Evolutionary conservation across 2,329 filamentous ascomycete genomes (phyloP), one percentile per base, ranked within the genome.

Genomic region (Didymella lethalis): DNA sequence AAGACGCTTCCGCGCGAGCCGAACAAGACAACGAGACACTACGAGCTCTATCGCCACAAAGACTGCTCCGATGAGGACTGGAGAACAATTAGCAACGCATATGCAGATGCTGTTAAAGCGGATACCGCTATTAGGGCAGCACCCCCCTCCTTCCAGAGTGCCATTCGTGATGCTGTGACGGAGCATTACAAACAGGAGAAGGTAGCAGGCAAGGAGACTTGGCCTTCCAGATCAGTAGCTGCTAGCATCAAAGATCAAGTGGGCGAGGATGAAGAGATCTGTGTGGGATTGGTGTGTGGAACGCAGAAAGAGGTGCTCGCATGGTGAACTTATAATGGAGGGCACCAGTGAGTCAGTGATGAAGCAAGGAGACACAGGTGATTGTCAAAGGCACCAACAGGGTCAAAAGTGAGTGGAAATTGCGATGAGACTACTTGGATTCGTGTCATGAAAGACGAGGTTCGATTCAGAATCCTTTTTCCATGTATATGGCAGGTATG

Each of bases 1-100:
- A 57, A 52, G 29, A 6, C 18, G 2, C 6, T 57, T 11, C 43
- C 54, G 2, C 43, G 36, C 20, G 54, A 25, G 18, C 34, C 54
- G 8, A 25, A 51, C 20, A 51, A 36, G 28, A 52, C 48, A 8
- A 48, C n/a, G 1, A 48, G 43, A 10, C 54, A 57, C 28, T 40
- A 87, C 69, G 84, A 88, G 68, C 81, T 88, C 47, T 88, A 82
- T 77, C 80, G 84, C 54, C 84, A 87, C 79, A 85, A 84, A 65
- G 75, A 83, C 65, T 82, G 84, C 10, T 80, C 78, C 26, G 83
- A 86, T n/a, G 81, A 81, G 18, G 82, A 86, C 55, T 87, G 87
- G 70, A 74, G 80, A 12, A 84, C 87, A n/a, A n/a, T n/a, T 71
- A 81, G 79, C 68, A 73, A 82, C 38, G 83, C 87, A 68, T 88